Base-by-base conservation (phyloP, 306 rosid species). In the Rosa rugosa region DNA sequence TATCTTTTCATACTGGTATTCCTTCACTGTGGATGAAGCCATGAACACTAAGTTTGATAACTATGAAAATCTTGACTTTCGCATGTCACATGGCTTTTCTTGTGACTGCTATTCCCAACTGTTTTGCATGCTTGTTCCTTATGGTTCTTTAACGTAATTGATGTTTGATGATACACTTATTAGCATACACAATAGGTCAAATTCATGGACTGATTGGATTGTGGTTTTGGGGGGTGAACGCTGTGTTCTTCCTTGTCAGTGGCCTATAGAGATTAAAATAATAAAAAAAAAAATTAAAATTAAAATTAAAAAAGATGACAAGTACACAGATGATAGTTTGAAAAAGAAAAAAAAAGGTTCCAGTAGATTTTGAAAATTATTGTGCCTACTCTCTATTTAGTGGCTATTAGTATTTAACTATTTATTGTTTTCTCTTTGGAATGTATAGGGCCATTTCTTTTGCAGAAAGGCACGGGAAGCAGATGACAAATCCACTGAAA, bases 391-490 rank as follows among this genome's bases (percentile, higher is more conserved):
- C 44, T 69, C 27, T 54, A 42, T 69, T 54, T 27, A 25, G 65
- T 41, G 60, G 57, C 16, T 57, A 12, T 9, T 12, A 16, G 36
- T 31, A 31, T 31, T 31, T 31, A 31, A 31, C 36, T 41, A 36
- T 46, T 63, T 62, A 45, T 18, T 45, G 1, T 70, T 25, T 57
- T 18, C 45, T 75, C 71, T 51, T 72, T 65, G 73, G 59, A 38
- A 54, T 25, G 47, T 73, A 65, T 53, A 85, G 86, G 88, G 88
- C n/a, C 82, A 76, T 45, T 76, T 80, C 53, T 77, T 72, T 62
- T 57, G 73, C 67, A 73, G 44, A 68, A 82, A 31, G 78, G 88
- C 88, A 64, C 60, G 71, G 56, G 88, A 85, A 77, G 86, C 84
- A 46, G 78, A 85, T 42, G 86, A 82, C 50, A 80, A 69, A 76